Evolutionary conservation across 768 basidiomycete genomes (phyloP), one percentile per base, ranked within the genome.

Genomic region (Boletales sp.): DNA sequence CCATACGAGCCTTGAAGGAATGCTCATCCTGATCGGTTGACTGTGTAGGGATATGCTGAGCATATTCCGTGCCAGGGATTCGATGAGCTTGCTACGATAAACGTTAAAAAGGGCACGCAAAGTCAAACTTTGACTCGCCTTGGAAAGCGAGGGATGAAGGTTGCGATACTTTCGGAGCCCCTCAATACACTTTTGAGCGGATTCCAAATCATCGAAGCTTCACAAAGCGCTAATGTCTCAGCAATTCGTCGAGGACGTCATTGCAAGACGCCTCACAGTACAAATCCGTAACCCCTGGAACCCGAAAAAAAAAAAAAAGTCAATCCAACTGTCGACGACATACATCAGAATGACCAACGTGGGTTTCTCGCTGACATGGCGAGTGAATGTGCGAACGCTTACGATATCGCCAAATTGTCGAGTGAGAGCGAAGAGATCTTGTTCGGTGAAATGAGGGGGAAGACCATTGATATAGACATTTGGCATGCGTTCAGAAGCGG

Each of bases 391-490:
- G 50, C 89, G 71, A 14, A 91, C 90, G 53, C 89, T 91, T 58
- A 82, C 69, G 11, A 93, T 81, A 19, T 72, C 74, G 4, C 90
- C 90, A 57, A 82, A 93, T n/a, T 81, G 84, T 19, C 75, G 69
- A 32, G 86, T 77, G 47, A 93, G 80, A 28, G 80, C 80, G 57
- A 83, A 83, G 37, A 93, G 74, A 53, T 89, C 79, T 52, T 89
- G 88, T 60, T 91, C 90, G 0, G 87, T 83, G 59, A 80, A 91
- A 68, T 90, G 82, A 5, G 89, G 86, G 3, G 88, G 89, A 14
- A 93, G 77, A 12, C 90, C 90, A 60, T 92, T 92, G 70, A 92
- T 90, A 64, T 92, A 92, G 0, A 92, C 86, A 58, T 92, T 92
- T 1, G 90, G 87, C 1, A 86, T 82, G 19, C 57, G 61, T 37